Base-by-base conservation (phyloP, 345 rosid species). In the Psidium friedrichsthalianum region DNA sequence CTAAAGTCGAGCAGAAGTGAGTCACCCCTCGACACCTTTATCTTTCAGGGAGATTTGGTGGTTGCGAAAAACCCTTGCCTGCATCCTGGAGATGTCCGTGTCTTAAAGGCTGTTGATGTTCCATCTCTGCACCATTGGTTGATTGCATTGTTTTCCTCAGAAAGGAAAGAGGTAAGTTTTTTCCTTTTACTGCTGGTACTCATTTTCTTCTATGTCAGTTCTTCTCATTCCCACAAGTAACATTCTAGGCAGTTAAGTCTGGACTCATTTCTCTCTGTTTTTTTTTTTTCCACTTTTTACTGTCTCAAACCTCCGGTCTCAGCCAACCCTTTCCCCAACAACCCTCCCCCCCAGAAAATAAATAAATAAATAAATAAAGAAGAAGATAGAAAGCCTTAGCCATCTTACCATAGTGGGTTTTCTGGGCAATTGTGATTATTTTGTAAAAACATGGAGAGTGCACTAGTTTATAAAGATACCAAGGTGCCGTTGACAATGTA, bases 81-180 rank as follows among this genome's bases (percentile, higher is more conserved):
- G 36, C 95, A 93, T 89, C 95, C 96, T 10, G 97, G 96, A 57
- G 96, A 94, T 89, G 90, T 94, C 22, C 95, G 92, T 32, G 90
- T 94, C 82, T 89, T 94, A 49, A 83, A 32, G 69, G 95, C 95
- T 59, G 89, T 93, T 51, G 27, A 92, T 78, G 93, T 91, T 27
- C 93, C 93, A 2, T 90, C 82, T 81, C 84, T 94, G 90, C 82
- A 89, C 86, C 94, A 94, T 84, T 94, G 93, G 96, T 94, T 58
- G 94, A 94, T 59, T 94, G 96, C 80, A 89, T 94, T 51, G 96
- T 93, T 87, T 94, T 87, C 96, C 96, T 2, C 95, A 93, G 86
- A 92, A 92, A 91, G 96, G 96, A 83, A 47, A 2, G 47, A 91
- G 96, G 96, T 94, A 90, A 20, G n/a, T 61, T 52, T 22, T 6